Conservation (phyloP, 805 yeast species). For the Candida caryicola region DNA sequence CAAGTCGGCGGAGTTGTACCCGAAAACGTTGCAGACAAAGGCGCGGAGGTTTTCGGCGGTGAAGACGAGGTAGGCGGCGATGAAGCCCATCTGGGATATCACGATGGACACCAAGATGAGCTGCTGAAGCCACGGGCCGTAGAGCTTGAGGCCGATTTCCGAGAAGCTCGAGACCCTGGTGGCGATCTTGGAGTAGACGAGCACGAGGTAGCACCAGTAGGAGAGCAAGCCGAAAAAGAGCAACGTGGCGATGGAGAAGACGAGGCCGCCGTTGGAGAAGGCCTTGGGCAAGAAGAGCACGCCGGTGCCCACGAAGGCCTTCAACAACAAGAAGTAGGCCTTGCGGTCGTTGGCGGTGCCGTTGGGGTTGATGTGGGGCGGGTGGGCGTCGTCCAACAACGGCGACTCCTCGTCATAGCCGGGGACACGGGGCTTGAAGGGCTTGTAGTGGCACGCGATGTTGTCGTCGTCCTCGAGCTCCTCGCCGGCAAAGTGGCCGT, state of each 20-base stretch:
- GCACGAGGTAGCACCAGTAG: constrained; percentile 72
- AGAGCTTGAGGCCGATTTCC: constrained; percentile 64
- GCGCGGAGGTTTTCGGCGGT: constrained; percentile 72
- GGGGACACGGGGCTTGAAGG: constrained; percentile 16
- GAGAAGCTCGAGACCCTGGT: constrained; percentile 74
- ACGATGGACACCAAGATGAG: constrained; percentile 63
- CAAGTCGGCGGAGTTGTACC: constrained; percentile 36
- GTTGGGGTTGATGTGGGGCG: constrained; percentile 24
- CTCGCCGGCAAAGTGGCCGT: constrained; percentile 88
- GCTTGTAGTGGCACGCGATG: constrained; percentile 47
- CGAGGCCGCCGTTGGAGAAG: constrained; percentile 68
- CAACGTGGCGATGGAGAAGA: constrained; percentile 53
- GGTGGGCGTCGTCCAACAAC: constrained; percentile 7
- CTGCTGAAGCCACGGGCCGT: constrained; percentile 63
- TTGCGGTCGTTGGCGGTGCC: constrained; percentile 74
- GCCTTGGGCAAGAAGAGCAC: constrained; percentile 69
- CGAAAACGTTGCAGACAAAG: constrained; percentile 52
- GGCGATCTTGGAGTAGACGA: constrained; percentile 55
- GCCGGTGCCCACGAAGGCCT: constrained; percentile 78
- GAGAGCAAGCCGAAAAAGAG: constrained; percentile 65
- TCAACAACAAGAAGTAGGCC: constrained; percentile 67
- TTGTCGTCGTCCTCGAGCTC: constrained; percentile 67
- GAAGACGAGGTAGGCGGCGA: constrained; percentile 77
- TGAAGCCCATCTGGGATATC: constrained; percentile 74
- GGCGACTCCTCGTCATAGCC: constrained; percentile 6